phyloP scores from a whole-genome alignment of 768 basidiomycete genomes.

The Suillus subluteus region DNA sequence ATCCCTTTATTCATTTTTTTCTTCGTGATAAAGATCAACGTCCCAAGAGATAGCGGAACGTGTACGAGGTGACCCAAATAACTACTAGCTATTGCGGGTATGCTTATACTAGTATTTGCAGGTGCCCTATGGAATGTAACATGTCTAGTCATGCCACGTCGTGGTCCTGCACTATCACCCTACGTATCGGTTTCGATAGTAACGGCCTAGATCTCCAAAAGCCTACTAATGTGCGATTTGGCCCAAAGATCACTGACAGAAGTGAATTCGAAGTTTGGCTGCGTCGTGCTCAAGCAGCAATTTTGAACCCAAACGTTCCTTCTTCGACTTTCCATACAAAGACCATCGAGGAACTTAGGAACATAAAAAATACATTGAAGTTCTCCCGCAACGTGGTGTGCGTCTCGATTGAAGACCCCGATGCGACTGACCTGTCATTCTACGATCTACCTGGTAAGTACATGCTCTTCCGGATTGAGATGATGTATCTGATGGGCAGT shows the following conservation, averaged over 20 bases:
- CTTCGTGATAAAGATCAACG: background rate
- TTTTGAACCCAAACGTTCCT: constrained; percentile 48
- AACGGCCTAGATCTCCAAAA: constrained; percentile 28
- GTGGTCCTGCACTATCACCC: constrained; percentile 44
- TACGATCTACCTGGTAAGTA: constrained; percentile 43
- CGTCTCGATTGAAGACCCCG: constrained; percentile 42
- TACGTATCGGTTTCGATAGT: constrained; percentile 45
- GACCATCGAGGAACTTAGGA: constrained; percentile 12
- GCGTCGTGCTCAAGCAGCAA: constrained; percentile 61
- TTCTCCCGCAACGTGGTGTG: constrained; percentile 49
- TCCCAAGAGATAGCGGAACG: constrained; percentile 25
- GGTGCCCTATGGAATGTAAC: constrained; percentile 44
- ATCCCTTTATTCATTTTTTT: background rate
- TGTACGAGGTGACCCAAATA: constrained; percentile 33
- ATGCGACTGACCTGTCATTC: constrained; percentile 42
- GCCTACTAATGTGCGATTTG: constrained; percentile 43
- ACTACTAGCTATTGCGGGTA: background rate
- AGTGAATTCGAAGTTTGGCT: constrained; percentile 53
- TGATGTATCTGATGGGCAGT: background rate
- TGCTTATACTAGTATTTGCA: background rate
- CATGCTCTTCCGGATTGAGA: background rate
- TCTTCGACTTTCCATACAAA: constrained; percentile 26
- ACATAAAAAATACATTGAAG: constrained; percentile 19
- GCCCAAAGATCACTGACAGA: constrained; percentile 43
- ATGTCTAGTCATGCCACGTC: constrained; percentile 26